Conservation (phyloP, 208 protist genomes). For the Entamoeba histolytica region DNA sequence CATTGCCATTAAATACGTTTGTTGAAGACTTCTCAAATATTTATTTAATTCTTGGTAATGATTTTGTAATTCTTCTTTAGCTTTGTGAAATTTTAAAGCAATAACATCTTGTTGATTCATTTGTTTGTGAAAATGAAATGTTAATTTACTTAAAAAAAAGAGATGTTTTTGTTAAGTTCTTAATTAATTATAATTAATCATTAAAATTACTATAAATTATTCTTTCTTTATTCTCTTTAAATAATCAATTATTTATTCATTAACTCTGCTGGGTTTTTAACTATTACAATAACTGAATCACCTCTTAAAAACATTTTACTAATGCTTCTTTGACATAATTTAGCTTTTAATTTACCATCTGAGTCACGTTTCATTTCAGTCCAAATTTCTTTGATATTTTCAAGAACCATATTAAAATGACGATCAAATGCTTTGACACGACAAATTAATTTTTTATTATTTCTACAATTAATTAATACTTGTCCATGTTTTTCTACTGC, state of each 20-base stretch:
- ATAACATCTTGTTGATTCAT: no score
- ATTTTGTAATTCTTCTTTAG: background rate
- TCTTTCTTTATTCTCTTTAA: no score
- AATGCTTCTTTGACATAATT: constrained; percentile 59
- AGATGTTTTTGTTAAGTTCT: no score
- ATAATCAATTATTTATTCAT: no score
- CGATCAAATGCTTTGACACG: constrained; percentile 94
- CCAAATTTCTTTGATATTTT: constrained; percentile 85
- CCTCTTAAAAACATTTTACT: constrained; percentile 91
- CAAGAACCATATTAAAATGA: constrained; percentile 98
- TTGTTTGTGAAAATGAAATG: no score
- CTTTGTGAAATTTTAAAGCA: background rate
- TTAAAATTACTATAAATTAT: no score
- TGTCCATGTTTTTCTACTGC: constrained; percentile 51
- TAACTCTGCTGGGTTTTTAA: constrained; percentile 34
- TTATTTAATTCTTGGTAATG: background rate
- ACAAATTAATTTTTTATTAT: constrained; percentile 90
- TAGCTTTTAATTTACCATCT: constrained; percentile 58
- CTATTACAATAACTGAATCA: constrained; percentile 88
- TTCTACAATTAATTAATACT: constrained; percentile 90
- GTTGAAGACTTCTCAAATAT: background rate
- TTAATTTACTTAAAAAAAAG: no score
- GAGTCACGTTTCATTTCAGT: constrained; percentile 57
- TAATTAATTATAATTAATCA: no score
- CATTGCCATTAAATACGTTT: background rate